Base-by-base conservation (phyloP, 1,284 basidiomycete genomes). In the Fistulinella cinereoalba region DNA sequence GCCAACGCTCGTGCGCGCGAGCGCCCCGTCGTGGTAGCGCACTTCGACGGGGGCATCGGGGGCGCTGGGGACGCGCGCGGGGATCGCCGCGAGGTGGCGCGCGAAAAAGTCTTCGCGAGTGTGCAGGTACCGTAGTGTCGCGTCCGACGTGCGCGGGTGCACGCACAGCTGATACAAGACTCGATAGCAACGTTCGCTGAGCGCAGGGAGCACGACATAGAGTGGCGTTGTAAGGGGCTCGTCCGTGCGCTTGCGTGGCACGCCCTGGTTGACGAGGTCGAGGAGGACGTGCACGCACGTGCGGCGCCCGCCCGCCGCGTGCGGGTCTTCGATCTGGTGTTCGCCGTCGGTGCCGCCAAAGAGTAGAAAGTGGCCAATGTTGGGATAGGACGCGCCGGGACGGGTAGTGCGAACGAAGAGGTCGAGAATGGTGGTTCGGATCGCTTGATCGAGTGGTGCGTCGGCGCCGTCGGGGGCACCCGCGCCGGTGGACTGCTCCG, bases 41-140 rank as follows among this genome's bases (percentile, higher is more conserved):
- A 92, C 80, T 32, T 85, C 72, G 24, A 96, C 86, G 46, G 82
- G 77, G 4, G 77, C 75, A 28, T 72, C 71, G 0, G 68, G 53
- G 2, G 70, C 69, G 22, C 70, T 62, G 0, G 84, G 80, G 0
- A 76, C 74, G 44, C 77, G 76, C 38, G 82, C 80, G 3, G 92
- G 84, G 16, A 95, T 74, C 18, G 74, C 79, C 3, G 82, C 77
- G 18, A 97, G 77, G 64, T 97, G 94, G 7, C 85, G 78, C 2
- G 83, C 82, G 56, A 96, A 92, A 72, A 95, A 98, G 58, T 94
- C 86, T 65, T 95, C 90, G 19, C 86, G 78, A 3, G 88, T 91
- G 33, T 93, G 85, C 34, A 98, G 76, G 64, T 97, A 98, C 0
- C 92, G 83, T 69, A 92, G 85, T 11, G 86, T 86, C 31, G 88